These are phyloP conservation scores for Pseudocercospora fijiensis DNA, from an alignment of 2,329 filamentous ascomycete species.

Conservation along the genomic window DNA sequence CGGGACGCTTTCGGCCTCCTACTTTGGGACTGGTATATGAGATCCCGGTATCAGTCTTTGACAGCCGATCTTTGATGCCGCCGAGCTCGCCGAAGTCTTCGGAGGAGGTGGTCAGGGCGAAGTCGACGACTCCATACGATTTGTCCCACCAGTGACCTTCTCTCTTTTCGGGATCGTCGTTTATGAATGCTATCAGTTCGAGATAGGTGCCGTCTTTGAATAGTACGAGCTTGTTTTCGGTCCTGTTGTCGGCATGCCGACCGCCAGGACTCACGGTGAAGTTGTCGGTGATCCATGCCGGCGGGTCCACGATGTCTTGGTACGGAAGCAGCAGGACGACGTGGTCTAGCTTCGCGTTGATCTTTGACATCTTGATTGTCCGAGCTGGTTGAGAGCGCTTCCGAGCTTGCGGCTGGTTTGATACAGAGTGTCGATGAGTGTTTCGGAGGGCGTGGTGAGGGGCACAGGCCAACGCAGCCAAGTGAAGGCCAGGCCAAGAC, in stretches of 20 bases:
- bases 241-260: slow-evolving; percentile 59
- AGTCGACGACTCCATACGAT: slow-evolving; percentile 57
- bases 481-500: neutral
- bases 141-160: slow-evolving; percentile 58
- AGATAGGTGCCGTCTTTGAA: slow-evolving; percentile 65
- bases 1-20: slow-evolving; percentile 56
- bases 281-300: slow-evolving; percentile 51
- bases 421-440: slow-evolving; percentile 7
- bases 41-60: slow-evolving; percentile 35
- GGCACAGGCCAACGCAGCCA: neutral
- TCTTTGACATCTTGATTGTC: slow-evolving; percentile 9
- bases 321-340: slow-evolving; percentile 63
- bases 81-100: slow-evolving; percentile 24
- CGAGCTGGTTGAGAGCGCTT: neutral
- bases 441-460: slow-evolving; percentile 7
- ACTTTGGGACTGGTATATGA: slow-evolving; percentile 51
- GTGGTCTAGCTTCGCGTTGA: slow-evolving; percentile 55
- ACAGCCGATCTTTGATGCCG: slow-evolving; percentile 26
- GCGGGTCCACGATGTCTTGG: slow-evolving; percentile 48
- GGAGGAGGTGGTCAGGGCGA: slow-evolving; percentile 53
- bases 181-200: slow-evolving; percentile 64
- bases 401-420: neutral
- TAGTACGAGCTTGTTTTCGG: slow-evolving; percentile 62
- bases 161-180: slow-evolving; percentile 45
- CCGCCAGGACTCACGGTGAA: slow-evolving; percentile 63